These are phyloP conservation scores for Eucalyptus regnans DNA, from an alignment of 345 rosid genomes.

Conservation along the genomic window DNA sequence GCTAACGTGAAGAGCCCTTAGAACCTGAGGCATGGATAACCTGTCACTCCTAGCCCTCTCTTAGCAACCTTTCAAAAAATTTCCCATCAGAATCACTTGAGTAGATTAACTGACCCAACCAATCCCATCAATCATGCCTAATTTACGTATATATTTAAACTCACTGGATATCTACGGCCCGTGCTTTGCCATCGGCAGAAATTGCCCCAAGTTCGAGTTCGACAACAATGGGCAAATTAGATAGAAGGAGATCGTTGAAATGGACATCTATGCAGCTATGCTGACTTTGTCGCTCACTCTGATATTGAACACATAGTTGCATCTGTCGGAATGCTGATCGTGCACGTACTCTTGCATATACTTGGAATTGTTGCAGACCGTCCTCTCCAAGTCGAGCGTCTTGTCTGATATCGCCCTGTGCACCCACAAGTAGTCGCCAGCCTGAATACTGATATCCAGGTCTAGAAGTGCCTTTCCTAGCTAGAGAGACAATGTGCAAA, in stretches of 20 bases:
- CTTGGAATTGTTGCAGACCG: slow-evolving; percentile 13
- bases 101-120: neutral
- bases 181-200: neutral
- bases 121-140: neutral
- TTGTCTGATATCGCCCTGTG: slow-evolving; percentile 27
- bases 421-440: slow-evolving; percentile 13
- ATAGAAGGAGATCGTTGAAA: slow-evolving; percentile 6
- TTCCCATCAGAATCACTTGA: neutral
- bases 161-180: neutral
- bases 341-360: neutral
- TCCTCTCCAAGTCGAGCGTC: slow-evolving; percentile 9
- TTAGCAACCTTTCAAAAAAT: neutral
- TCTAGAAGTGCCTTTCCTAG: slow-evolving; percentile 31
- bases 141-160: neutral
- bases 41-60: neutral
- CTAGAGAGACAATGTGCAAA: neutral
- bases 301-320: slow-evolving; percentile 9
- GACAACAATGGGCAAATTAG: neutral
- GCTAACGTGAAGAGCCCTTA: slow-evolving; percentile 26
- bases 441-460: slow-evolving; percentile 15
- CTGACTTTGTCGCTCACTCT: slow-evolving; percentile 1
- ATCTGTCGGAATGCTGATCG: neutral
- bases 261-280: neutral
- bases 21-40: slow-evolving; percentile 26
- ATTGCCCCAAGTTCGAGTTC: neutral